Evolutionary conservation across 768 basidiomycete genomes (phyloP), one percentile per base, ranked within the genome.

Genomic region (Psilocybe azurescens): DNA sequence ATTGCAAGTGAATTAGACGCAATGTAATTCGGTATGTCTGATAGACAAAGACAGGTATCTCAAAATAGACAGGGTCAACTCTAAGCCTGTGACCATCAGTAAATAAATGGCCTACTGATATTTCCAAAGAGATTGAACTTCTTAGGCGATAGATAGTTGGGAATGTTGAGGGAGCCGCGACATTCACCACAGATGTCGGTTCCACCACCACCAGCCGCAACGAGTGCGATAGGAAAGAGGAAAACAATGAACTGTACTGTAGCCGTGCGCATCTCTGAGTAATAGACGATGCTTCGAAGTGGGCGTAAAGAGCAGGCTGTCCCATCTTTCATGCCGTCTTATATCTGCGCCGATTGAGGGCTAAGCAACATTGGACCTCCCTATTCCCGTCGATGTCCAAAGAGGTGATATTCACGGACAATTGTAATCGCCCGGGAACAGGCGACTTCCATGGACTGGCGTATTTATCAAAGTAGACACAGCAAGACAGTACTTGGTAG

Each of bases 21-120:
- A 3, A 83, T 53, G 63, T 80, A 78, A 28, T 56, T 56, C 0
- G 77, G 74, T 32, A 84, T 59, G 6, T 59, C 71, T 14, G 81
- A 80, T 14, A 79, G 32, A 61, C 84, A 85, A 33, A 83, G 65
- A 52, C 84, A 85, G 3, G 74, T 67, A 44, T 76, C 82, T 83
- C 11, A 36, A 11, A 36, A 11, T 11, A 36, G 7, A 36, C 33
- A 36, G 33, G 11, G 33, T 36, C 33, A 36, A 36, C 33, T 36
- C 6, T 11, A 36, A 7, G 33, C 6, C 11, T 36, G 6, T 36
- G 33, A 36, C 33, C 33, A 36, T 36, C 33, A 36, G 33, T 11
- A 36, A 20, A 55, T 9, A 50, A 46, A 20, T 41, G 41, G 63
- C 74, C 41, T 47, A 77, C 69, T 65, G 53, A 80, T 71, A 11